Conservation (phyloP, 2,329 filamentous ascomycete species). For the Botrytis sinoallii region DNA sequence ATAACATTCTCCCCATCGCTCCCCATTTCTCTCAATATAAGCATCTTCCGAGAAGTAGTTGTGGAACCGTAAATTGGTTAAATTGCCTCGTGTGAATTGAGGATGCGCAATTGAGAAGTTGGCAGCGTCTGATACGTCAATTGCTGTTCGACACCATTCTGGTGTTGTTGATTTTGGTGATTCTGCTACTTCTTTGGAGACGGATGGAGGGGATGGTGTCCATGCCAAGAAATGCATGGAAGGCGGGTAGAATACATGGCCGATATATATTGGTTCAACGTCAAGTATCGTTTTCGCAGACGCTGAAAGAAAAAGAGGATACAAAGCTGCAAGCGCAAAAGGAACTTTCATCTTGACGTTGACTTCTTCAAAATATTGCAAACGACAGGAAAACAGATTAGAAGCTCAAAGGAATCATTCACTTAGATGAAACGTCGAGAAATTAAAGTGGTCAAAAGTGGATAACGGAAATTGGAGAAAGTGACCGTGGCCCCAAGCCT, state of each 20-base stretch:
- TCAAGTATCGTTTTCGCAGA: constrained; percentile 19
- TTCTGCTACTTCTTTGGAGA: neutral
- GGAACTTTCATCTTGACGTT: constrained; percentile 23
- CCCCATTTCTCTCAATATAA: constrained; percentile 29
- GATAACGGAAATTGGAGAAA: constrained; percentile 3
- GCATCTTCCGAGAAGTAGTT: constrained; percentile 30
- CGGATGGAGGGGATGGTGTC: constrained; percentile 20
- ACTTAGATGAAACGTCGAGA: neutral
- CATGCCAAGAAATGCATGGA: constrained; percentile 34
- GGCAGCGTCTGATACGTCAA: constrained; percentile 23
- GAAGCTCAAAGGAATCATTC: neutral
- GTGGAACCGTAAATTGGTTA: constrained; percentile 28
- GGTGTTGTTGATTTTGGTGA: neutral
- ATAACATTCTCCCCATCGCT: constrained; percentile 29
- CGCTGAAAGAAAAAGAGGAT: neutral
- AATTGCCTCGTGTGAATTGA: constrained; percentile 20
- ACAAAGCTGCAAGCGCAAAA: neutral
- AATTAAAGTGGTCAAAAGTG: constrained; percentile 5
- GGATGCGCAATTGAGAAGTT: constrained; percentile 24
- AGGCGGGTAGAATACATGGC: constrained; percentile 34
- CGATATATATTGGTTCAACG: constrained; percentile 32
- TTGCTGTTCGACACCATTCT: constrained; percentile 32
- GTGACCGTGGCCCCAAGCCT: constrained; percentile 26
- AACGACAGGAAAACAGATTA: neutral
- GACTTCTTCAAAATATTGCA: no score